Base-by-base conservation (phyloP, 768 basidiomycete genomes). In the Psilocybe tampanensis region DNA sequence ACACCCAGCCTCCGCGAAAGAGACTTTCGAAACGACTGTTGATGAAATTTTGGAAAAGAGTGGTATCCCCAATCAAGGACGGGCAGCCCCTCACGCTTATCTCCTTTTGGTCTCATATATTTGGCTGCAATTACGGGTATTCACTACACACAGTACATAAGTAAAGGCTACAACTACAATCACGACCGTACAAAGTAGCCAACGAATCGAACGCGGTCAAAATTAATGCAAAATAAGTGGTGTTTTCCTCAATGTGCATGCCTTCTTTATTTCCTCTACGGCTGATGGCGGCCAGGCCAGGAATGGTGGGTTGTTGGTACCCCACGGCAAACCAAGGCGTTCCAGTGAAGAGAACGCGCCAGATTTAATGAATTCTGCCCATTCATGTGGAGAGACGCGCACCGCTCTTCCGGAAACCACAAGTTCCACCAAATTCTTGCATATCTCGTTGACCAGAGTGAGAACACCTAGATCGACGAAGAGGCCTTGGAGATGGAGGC, bases 401-500 rank as follows among this genome's bases (percentile, higher is more conserved):
- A 76, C 66, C 34, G 60, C 67, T 22, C 81, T 73, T 9, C 81
- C 81, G 5, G 61, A 61, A 13, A 84, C 66, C 13, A 65, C 67
- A 41, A 85, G 64, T 32, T 75, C 70, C 62, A 76, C 73, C 58
- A 86, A 58, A 33, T 70, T 68, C 15, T 54, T 63, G 54, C 74
- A 84, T 43, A 65, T 61, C 41, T 64, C 62, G 12, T 65, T 61
- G 1, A 85, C 68, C 29, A 64, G 56, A 19, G 54, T 53, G 29
- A 84, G 64, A 4, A 67, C 68, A 11, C 70, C 76, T 11, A 56
- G 52, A 49, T 80, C 77, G 45, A 79, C 65, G 23, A 73, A 70
- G 15, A 79, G 66, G 7, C 80, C 80, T 11, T 68, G 67, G 18
- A 84, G 62, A 45, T 72, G 70, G n/a, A 85, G 66, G 18, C 67